phyloP scores from a whole-genome alignment of 371 early-diverging fungal genomes.

The Mucor racemosus region DNA sequence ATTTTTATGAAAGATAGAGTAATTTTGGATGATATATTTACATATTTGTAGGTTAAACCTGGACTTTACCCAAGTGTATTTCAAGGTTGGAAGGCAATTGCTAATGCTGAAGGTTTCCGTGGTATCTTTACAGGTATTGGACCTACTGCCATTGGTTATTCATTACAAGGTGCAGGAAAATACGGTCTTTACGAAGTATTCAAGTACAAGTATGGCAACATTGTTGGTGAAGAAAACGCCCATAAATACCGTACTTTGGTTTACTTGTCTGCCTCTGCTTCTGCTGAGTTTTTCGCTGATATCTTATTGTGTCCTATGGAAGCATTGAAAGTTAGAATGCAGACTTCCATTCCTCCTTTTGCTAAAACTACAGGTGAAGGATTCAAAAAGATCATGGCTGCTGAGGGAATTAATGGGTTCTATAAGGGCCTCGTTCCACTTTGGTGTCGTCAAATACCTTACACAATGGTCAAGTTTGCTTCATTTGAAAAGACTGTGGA shows the following conservation, averaged over 20 bases:
- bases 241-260: conserved; percentile 75
- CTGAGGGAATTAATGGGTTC: conserved; percentile 72
- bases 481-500: conserved; percentile 84
- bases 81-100: conserved; percentile 70
- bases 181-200: conserved; percentile 89
- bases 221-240: conserved; percentile 77
- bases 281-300: conserved; percentile 90
- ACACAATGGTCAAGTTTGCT: conserved; percentile 97
- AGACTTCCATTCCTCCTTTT: conserved; percentile 74
- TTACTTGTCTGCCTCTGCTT: conserved; percentile 81
- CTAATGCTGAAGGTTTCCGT: conserved; percentile 68
- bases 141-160: conserved; percentile 89
- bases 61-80: conserved; percentile 73
- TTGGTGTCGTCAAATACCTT: conserved; percentile 87
- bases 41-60: conserved; percentile 49
- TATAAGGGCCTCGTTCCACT: conserved; percentile 80
- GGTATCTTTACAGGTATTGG: conserved; percentile 80
- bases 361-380: conserved; percentile 72
- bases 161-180: conserved; percentile 87
- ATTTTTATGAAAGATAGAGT: neutral
- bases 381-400: conserved; percentile 59
- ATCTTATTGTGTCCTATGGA: conserved; percentile 83
- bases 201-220: conserved; percentile 71
- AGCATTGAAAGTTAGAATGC: conserved; percentile 82
- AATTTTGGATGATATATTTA: neutral